phyloP scores from a whole-genome alignment of 768 basidiomycete species.

The Lentinula lateritia region DNA sequence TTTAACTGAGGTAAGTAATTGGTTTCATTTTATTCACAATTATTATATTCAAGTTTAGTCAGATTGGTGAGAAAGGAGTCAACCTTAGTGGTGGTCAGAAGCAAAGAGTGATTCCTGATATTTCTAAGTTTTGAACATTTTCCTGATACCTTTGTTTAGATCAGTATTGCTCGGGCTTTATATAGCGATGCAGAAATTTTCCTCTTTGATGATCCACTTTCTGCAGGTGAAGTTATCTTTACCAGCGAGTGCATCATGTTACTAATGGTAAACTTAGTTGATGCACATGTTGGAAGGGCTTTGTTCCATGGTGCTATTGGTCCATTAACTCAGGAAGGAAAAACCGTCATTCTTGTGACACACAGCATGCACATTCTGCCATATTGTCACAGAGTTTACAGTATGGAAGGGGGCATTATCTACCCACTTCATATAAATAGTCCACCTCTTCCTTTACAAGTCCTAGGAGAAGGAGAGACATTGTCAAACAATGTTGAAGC shows the following conservation, averaged over 20 bases:
- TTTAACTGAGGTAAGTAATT: slow-evolving; percentile 51
- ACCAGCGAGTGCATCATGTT: too few species aligned
- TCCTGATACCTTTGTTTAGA: slow-evolving; percentile 20
- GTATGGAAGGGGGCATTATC: slow-evolving; percentile 37
- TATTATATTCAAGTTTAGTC: not conserved
- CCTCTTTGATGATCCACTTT: slow-evolving; percentile 61
- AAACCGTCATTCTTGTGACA: slow-evolving; percentile 51
- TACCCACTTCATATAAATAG: slow-evolving; percentile 28
- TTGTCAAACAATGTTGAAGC: slow-evolving; percentile 24
- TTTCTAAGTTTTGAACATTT: too few species aligned
- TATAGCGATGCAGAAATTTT: slow-evolving; percentile 63
- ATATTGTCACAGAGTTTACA: slow-evolving; percentile 45
- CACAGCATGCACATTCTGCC: slow-evolving; percentile 52
- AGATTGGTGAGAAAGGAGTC: slow-evolving; percentile 73
- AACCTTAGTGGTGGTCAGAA: slow-evolving; percentile 66
- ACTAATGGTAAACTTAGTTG: slow-evolving; percentile 34
- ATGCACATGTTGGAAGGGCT: slow-evolving; percentile 69
- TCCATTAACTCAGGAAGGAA: slow-evolving; percentile 34
- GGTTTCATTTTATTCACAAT: not conserved
- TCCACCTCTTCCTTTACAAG: not conserved
- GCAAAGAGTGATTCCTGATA: slow-evolving; percentile 34
- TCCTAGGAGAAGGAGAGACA: not conserved
- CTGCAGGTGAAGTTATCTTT: slow-evolving; percentile 36
- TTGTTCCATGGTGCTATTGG: slow-evolving; percentile 66
- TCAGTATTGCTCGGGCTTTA: slow-evolving; percentile 67